Percentiles rank a stretch among this genome's conserved stretches.
phyloP scores from a whole-genome alignment of 176 grass and related monocot genomes.

The Oryza officinalis region DNA sequence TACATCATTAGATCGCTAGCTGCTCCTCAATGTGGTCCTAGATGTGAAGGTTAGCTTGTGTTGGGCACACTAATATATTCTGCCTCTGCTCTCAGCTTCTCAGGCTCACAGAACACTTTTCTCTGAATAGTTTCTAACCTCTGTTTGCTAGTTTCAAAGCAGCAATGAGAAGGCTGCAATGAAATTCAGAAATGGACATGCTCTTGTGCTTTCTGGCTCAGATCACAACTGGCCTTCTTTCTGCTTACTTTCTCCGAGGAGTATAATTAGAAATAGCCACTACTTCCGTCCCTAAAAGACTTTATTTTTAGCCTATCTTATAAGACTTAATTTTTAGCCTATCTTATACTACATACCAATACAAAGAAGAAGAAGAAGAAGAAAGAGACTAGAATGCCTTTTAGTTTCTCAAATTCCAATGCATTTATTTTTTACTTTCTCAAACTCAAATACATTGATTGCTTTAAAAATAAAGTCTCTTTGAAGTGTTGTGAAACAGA shows the following conservation, averaged over 20 bases:
- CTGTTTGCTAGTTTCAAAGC: not conserved
- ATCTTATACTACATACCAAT: too few relatives aligned
- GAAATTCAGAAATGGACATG: not conserved
- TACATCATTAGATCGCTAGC: not conserved
- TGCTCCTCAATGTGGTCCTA: not conserved
- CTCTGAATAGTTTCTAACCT: not conserved
- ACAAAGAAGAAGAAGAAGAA: too few relatives aligned
- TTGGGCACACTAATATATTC: not conserved
- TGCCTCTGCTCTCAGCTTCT: not conserved
- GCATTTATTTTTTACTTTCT: too few relatives aligned
- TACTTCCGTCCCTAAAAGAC: too few relatives aligned
- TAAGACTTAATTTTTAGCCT: too few relatives aligned
- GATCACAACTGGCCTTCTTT: not conserved
- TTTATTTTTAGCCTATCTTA: too few relatives aligned
- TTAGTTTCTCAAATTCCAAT: too few relatives aligned
- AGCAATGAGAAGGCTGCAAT: not conserved
- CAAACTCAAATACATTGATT: too few relatives aligned
- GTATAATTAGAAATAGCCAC: too few relatives aligned
- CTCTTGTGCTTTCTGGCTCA: not conserved
- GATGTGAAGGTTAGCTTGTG: constrained; percentile 4
- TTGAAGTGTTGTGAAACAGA: too few relatives aligned
- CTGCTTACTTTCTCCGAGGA: not conserved
- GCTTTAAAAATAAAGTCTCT: too few relatives aligned
- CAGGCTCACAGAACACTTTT: not conserved
- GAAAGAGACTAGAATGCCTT: too few relatives aligned